Base-by-base conservation (phyloP, 345 rosid genomes). In the Acer yangbiense region DNA sequence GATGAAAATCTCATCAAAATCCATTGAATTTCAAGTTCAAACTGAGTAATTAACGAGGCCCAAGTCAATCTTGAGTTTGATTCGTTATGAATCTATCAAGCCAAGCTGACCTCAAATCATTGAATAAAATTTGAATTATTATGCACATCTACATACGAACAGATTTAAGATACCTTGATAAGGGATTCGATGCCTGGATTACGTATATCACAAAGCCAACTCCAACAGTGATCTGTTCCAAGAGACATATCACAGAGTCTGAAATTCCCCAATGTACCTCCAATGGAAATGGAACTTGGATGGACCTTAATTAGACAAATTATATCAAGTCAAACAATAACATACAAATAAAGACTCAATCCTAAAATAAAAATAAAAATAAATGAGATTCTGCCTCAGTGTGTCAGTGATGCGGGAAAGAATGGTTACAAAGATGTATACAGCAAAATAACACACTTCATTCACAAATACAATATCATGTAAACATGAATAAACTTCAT, bases 151-250 rank as follows among this genome's bases (percentile, higher is more conserved):
- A 65, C 74, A 57, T 65, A 39, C 61, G 67, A 74, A 76, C 43
- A 21, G 27, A 64, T 65, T 50, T 72, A 72, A n/a, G 61, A 70
- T 75, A 94, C 99, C 94, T 90, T 93, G 79, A 96, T 94, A 76
- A 96, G 95, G 77, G 99, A 96, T 76, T 96, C 99, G 23, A 89
- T 82, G 70, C 95, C 99, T 72, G 97, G 97, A 86, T 94, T 91
- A 60, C 99, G 98, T 80, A 96, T 90, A 86, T 96, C 99, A 83
- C 99, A 96, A 78, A 96, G 93, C 98, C 98, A 96, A 78, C 94
- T 84, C 95, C 97, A 94, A 78, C 86, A 87, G 78, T 90, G 84
- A 78, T 89, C 91, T 50, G 83, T 75, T 79, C 89, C 98, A 75
- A 92, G 89, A 23, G 99, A 94, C 97, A 86, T 88, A 82, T 96